Evolutionary conservation across 2,329 filamentous ascomycete genomes (phyloP).

Genomic region (Mycogone perniciosa): DNA sequence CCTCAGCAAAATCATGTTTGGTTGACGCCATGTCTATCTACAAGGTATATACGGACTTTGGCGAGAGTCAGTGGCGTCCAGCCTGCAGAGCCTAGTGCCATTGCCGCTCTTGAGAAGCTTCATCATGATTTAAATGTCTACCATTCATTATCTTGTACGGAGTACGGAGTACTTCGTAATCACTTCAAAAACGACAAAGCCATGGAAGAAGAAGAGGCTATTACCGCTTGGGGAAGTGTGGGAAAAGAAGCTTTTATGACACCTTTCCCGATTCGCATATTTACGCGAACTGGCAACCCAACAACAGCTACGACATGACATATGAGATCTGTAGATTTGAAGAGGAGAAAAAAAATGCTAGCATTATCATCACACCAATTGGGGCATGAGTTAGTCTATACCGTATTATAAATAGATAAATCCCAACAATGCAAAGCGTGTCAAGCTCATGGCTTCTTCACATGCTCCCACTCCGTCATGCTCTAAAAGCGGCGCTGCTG

Average conservation of each 20-base stretch:
- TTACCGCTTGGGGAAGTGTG: too few relatives aligned
- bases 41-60: background rate
- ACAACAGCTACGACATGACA: background rate
- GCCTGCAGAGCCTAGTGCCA: background rate
- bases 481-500: slow-evolving; percentile 12
- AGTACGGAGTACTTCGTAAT: too few relatives aligned
- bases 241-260: slow-evolving; percentile 26
- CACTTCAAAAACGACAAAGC: too few relatives aligned
- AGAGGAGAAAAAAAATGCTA: background rate
- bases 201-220: too few relatives aligned
- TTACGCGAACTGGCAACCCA: slow-evolving; percentile 15
- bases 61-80: background rate
- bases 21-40: background rate
- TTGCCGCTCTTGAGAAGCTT: background rate
- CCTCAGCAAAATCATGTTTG: slow-evolving; percentile 20
- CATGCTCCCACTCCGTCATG: background rate
- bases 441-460: background rate
- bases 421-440: too few relatives aligned
- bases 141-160: too few relatives aligned
- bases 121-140: too few relatives aligned
- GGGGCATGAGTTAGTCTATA: background rate
- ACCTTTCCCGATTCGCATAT: slow-evolving; percentile 39
- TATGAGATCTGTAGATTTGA: background rate
- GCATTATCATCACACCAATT: background rate
- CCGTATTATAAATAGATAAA: background rate